Base-by-base conservation (phyloP, 495 filamentous ascomycete species). In the Talaromyces ruber region DNA sequence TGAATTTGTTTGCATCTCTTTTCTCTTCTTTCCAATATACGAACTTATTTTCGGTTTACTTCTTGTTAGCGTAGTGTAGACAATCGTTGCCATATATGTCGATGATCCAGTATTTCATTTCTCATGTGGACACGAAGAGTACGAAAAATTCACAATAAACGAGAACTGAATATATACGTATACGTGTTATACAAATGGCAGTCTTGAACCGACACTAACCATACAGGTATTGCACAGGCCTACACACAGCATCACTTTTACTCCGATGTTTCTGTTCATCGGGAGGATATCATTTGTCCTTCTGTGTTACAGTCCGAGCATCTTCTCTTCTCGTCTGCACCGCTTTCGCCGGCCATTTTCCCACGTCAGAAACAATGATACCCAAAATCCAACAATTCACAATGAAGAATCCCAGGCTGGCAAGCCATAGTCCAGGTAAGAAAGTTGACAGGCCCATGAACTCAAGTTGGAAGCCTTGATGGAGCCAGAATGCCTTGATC, bases 361-460 rank as follows among this genome's bases (percentile, higher is more conserved):
- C 84, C 28, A 88, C 74, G 78, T 98, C 93, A 4, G 59, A 64
- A 18, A 97, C 79, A 34, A 97, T 85, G 52, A 94, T 79, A 0
- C 90, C 88, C 57, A 98, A 67, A 50, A 97, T 89, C 88, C 91
- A 94, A 63, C 84, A 81, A 74, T 98, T 98, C 1, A 93, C 84
- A 2, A 80, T 71, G 64, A 97, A 98, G 71, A 98, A 98, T 2
- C 77, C 75, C 24, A 96, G 67, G 2, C 87, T 86, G 0, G 90
- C 80, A 0, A 84, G 62, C 82, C 90, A 97, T 2, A 98, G 72
- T 0, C 92, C 91, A 0, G 93, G 91, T 2, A 94, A 71, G 64
- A 97, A 98, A 0, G 86, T 91, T 62, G 91, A 91, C n/a, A 77
- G 65, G 0, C 94, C 94, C 2, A 94, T 74, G 70, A 98, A 97